A percentile compares a stretch with the other conserved stretches of the same genome.
phyloP scores from a whole-genome alignment of 345 rosid species.

The Lumnitzera littorea region DNA sequence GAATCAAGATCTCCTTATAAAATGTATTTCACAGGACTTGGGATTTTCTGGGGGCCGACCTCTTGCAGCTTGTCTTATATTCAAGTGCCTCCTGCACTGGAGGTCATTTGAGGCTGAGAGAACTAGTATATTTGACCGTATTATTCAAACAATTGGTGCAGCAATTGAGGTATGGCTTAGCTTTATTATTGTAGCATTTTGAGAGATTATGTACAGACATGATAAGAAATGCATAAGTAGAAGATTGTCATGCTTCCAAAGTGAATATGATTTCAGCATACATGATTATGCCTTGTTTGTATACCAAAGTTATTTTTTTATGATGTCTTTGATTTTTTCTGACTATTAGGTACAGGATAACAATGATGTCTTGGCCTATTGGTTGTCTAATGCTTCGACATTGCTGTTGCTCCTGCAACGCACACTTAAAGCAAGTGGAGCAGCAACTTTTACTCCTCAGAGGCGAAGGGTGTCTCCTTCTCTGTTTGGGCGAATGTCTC shows the following conservation, averaged over 20 bases:
- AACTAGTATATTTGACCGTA: slow-evolving; percentile 75
- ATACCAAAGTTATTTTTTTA: background rate
- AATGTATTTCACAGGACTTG: slow-evolving; percentile 76
- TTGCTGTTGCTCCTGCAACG: slow-evolving; percentile 75
- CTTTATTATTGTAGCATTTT: background rate
- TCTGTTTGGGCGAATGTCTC: slow-evolving; percentile 85
- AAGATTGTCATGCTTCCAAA: background rate
- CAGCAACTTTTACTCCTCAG: slow-evolving; percentile 60
- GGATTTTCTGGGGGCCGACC: slow-evolving; percentile 88
- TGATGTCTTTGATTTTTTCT: slow-evolving; percentile 17
- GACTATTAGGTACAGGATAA: slow-evolving; percentile 61
- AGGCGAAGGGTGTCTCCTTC: slow-evolving; percentile 69
- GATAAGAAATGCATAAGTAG: background rate
- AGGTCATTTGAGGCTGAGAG: slow-evolving; percentile 93
- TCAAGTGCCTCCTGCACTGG: slow-evolving; percentile 88
- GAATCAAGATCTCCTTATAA: slow-evolving; percentile 76
- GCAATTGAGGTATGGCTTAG: slow-evolving; percentile 57
- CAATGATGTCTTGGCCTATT: slow-evolving; percentile 69
- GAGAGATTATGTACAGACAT: slow-evolving; percentile 2
- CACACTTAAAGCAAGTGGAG: slow-evolving; percentile 78
- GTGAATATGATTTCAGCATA: no score
- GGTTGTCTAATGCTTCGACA: slow-evolving; percentile 91
- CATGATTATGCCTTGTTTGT: background rate
- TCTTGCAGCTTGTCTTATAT: slow-evolving; percentile 87
- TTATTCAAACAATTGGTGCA: slow-evolving; percentile 75